Percentiles rank a stretch among this genome's conserved stretches.
These are phyloP conservation scores for Trifolium repens DNA, from an alignment of 306 rosid species.

Conservation along the genomic window DNA sequence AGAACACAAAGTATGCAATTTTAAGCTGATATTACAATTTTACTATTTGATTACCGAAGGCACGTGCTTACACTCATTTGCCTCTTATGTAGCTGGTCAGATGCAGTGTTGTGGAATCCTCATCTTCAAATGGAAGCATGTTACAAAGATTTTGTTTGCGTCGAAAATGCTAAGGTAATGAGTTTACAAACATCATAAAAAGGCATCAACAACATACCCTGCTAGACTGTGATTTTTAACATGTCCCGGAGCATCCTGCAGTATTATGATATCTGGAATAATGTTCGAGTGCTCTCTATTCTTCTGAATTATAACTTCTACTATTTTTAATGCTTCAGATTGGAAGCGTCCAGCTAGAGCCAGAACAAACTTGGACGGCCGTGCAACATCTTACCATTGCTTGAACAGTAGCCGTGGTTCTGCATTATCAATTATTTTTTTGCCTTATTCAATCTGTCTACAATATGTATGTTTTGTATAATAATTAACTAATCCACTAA, in stretches of 20 bases:
- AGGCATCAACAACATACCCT: constrained; percentile 12
- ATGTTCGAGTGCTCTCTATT: constrained; percentile 27
- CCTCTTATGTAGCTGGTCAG: constrained; percentile 79
- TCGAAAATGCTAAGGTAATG: constrained; percentile 94
- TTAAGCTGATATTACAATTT: constrained; percentile 32
- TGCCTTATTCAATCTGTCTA: constrained; percentile 3
- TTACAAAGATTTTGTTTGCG: constrained; percentile 94
- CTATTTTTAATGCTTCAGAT: constrained; percentile 61
- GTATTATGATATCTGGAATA: constrained; percentile 28
- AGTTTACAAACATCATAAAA: constrained; percentile 16
- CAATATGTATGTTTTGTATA: constrained; percentile 40
- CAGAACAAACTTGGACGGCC: constrained; percentile 88
- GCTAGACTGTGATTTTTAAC: constrained; percentile 27
- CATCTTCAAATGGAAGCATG: constrained; percentile 88
- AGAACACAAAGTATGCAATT: constrained; percentile 71
- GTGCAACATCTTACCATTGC: constrained; percentile 73
- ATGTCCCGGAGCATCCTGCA: neutral
- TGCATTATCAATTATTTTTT: constrained; percentile 23
- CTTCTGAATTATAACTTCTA: constrained; percentile 33
- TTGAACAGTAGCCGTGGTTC: constrained; percentile 50
- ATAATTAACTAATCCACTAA: constrained; percentile 39
- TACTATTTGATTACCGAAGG: constrained; percentile 37
- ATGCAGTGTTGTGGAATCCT: constrained; percentile 96
- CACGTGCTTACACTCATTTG: constrained; percentile 35
- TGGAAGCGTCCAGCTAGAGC: constrained; percentile 70